Evolutionary conservation across 108 stramenopile species (phyloP), one percentile per base, ranked within the genome.

Genomic region (Epipyxis sp.): DNA sequence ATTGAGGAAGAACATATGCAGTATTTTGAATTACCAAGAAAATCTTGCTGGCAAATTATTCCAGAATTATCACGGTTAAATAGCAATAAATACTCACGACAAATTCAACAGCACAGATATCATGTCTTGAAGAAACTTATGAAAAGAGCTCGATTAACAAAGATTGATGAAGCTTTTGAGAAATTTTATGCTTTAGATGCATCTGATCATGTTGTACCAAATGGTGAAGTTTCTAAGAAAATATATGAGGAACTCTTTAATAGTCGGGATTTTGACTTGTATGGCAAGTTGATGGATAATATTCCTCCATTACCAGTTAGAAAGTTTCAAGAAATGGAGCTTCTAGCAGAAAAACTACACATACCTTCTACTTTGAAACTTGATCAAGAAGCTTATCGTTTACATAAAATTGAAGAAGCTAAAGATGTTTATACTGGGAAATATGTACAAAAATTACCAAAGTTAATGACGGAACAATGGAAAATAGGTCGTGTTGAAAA

Each of bases 401-500:
- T 50, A 50, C 46, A 50, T 50, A 50, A 50, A 13, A 32, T 32
- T 32, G 61, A 65, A 65, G 61, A 65, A 37, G 46, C 46, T 20
- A 50, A 50, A 50, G 46, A 50, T 13, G n/a, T n/a, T n/a, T n/a
- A n/a, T n/a, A n/a, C n/a, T n/a, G n/a, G n/a, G n/a, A 50, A 20
- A 50, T 13, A 20, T 13, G 10, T 65, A 13, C 27, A 6, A 32
- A 32, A 16, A 32, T 6, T 65, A 35, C 61, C 61, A 16, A 65
- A 65, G 35, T 25, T 74, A 32, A 74, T 42, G 3, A 74, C 71
- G 3, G 71, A 74, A 6, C 37, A 3, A 6, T 74, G 71, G 71
- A 6, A 39, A 13, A 57, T 74, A 27, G 71, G 71, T 20, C 3
- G 27, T 35, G 27, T 6, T 13, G 71, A 74, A 57, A 32, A 30